phyloP scores from a whole-genome alignment of 2,329 filamentous ascomycete species.

The Nemania diffusa region DNA sequence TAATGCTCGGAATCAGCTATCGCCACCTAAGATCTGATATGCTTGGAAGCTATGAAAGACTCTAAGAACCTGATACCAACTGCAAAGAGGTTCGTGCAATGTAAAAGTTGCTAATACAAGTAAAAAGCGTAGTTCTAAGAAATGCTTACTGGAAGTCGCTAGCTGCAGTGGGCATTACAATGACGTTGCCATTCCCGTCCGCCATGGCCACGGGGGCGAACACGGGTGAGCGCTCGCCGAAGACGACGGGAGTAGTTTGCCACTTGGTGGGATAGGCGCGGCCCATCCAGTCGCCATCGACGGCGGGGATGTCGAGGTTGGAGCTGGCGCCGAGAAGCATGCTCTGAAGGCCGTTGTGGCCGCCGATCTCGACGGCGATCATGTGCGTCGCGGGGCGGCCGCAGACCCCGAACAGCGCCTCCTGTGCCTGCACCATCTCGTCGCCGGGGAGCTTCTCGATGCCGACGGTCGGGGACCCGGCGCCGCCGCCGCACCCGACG shows the following conservation, averaged over 20 bases:
- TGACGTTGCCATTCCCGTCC: constrained; percentile 56
- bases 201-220: constrained; percentile 57
- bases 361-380: constrained; percentile 74
- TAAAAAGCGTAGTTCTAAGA: neutral
- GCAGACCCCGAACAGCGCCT: constrained; percentile 62
- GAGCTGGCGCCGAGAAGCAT: constrained; percentile 65
- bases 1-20: neutral
- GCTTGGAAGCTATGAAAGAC: neutral
- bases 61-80: neutral
- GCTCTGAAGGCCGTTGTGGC: constrained; percentile 70
- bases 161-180: constrained; percentile 58
- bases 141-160: constrained; percentile 53
- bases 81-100: neutral
- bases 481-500: constrained; percentile 66
- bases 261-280: constrained; percentile 65
- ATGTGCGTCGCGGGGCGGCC: constrained; percentile 61
- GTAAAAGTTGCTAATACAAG: neutral
- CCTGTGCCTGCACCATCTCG: constrained; percentile 63
- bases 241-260: constrained; percentile 65
- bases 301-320: constrained; percentile 61
- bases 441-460: constrained; percentile 69
- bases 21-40: neutral
- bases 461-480: constrained; percentile 68
- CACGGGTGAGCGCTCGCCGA: constrained; percentile 59
- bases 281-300: constrained; percentile 69